Evolutionary conservation across 176 grass and related monocot species (phyloP).

Genomic region (Triticum timopheevii): DNA sequence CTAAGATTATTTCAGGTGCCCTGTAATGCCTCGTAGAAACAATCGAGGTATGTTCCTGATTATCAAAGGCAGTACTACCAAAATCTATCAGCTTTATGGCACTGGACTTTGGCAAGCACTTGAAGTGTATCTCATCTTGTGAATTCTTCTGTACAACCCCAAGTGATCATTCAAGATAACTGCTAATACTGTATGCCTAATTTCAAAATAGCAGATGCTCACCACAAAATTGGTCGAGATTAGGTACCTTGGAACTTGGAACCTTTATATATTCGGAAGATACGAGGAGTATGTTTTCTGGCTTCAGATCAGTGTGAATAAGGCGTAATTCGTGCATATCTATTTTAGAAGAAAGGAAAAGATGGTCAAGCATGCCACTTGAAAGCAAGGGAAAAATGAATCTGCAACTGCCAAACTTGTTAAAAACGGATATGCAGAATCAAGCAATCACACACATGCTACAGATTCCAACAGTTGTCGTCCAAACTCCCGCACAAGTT

Average conservation of each 20-base stretch:
- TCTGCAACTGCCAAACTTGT: conserved; percentile 40
- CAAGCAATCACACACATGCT: conserved; percentile 90
- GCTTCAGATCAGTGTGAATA: conserved; percentile 99
- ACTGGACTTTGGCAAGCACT: conserved; percentile 97
- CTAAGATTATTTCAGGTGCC: conserved; percentile 99
- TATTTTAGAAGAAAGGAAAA: conserved; percentile 55
- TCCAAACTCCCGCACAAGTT: conserved; percentile 99
- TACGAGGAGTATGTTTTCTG: conserved; percentile 95
- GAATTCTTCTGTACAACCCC: conserved; percentile 77
- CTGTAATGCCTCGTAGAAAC: conserved; percentile 99
- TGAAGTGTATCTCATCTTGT: conserved; percentile 79
- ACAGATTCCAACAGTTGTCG: conserved; percentile 99
- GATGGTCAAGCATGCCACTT: conserved; percentile 45
- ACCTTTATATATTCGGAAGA: conserved; percentile 90
- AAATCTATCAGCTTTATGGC: conserved; percentile 99
- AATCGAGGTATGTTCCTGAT: conserved; percentile 76
- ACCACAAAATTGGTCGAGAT: conserved; percentile 36
- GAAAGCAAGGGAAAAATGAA: conserved; percentile 42
- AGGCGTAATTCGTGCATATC: conserved; percentile 93
- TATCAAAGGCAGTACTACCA: conserved; percentile 93
- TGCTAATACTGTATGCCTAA: conserved; percentile 42
- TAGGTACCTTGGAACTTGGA: conserved; percentile 76
- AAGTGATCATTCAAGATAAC: conserved; percentile 59
- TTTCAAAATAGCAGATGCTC: conserved; percentile 37
- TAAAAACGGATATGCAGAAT: conserved; percentile 60